phyloP scores from a whole-genome alignment of 495 filamentous ascomycete genomes.

The Clohesyomyces aquaticus region DNA sequence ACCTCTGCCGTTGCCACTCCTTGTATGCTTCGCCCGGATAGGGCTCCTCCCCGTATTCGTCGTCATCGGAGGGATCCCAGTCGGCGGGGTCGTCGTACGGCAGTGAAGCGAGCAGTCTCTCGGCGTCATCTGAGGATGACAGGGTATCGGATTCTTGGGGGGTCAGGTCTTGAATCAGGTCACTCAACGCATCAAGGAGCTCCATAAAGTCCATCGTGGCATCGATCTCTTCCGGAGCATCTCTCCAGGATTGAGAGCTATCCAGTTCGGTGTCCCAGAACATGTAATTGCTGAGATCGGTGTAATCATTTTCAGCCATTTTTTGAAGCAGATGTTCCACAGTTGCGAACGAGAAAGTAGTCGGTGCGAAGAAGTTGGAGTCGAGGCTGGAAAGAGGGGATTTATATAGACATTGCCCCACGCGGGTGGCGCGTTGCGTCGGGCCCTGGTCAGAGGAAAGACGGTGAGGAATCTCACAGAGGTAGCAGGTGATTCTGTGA shows the following conservation, averaged over 20 bases:
- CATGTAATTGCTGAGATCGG: background rate
- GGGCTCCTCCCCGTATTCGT: background rate
- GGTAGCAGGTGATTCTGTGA: too few species aligned
- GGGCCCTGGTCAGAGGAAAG: background rate
- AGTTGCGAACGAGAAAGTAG: background rate
- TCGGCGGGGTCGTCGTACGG: background rate
- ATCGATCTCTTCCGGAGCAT: background rate
- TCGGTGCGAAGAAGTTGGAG: background rate
- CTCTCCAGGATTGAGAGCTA: background rate
- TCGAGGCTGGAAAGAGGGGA: background rate
- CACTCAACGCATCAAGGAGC: background rate
- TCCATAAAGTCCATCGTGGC: background rate
- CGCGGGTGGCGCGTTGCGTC: background rate
- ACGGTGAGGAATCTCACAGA: too few species aligned
- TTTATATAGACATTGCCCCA: background rate
- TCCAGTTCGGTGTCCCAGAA: background rate
- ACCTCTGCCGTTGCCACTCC: background rate
- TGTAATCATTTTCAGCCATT: background rate
- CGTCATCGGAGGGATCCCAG: background rate
- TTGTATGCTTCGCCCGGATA: background rate
- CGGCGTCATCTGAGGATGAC: background rate
- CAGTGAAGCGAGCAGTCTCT: background rate
- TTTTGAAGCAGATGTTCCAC: background rate
- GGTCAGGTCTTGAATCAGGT: background rate
- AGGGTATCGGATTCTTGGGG: background rate